Evolutionary conservation across 1,139 yeast genomes (phyloP).

Genomic region (Hansenula lynferdii): DNA sequence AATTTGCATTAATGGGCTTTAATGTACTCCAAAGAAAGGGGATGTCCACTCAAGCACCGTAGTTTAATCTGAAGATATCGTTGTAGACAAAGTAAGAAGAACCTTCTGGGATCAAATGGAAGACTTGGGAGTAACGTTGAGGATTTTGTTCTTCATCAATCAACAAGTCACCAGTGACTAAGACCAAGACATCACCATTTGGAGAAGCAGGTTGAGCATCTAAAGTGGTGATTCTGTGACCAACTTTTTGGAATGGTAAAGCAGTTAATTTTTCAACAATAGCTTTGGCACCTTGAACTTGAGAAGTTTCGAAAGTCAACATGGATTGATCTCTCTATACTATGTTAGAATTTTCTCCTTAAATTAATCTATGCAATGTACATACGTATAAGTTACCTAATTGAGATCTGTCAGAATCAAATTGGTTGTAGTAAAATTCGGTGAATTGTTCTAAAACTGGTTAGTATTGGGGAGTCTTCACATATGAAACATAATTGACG

Average conservation of each 20-base stretch:
- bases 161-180: constrained; percentile 95
- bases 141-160: constrained; percentile 91
- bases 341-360: no score
- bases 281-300: constrained; percentile 89
- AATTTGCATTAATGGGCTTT: background rate
- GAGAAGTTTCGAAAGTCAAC: constrained; percentile 95
- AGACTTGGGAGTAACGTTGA: constrained; percentile 94
- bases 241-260: constrained; percentile 88
- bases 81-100: constrained; percentile 90
- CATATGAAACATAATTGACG: no score
- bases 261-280: constrained; percentile 87
- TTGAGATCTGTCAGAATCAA: constrained; percentile 88
- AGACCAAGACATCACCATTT: constrained; percentile 87
- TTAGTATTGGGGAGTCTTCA: constrained; percentile 1
- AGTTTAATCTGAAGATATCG: constrained; percentile 93
- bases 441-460: constrained; percentile 61
- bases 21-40: no score
- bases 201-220: constrained; percentile 99
- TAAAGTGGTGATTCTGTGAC: constrained; percentile 87
- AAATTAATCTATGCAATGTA: no score
- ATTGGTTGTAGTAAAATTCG: constrained; percentile 91
- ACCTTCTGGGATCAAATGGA: constrained; percentile 93
- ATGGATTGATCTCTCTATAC: constrained; percentile 87
- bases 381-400: constrained; percentile 83
- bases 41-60: constrained; percentile 38